phyloP scores from a whole-genome alignment of 495 filamentous ascomycete genomes.

The Usnea hakonensis region DNA sequence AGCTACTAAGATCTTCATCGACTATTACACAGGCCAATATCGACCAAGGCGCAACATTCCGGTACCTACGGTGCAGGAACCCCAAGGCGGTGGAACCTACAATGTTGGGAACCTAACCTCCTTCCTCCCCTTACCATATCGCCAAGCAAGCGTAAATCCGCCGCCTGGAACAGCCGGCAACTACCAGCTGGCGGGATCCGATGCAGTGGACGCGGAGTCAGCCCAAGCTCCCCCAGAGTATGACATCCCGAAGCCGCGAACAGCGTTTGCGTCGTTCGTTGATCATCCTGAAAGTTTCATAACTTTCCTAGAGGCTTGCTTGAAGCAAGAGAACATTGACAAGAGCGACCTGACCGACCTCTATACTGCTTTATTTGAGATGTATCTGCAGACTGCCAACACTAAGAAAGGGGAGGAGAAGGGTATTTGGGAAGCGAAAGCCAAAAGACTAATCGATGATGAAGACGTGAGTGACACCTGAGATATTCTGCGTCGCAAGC shows the following conservation, averaged over 20 bases:
- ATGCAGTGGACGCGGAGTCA: slow-evolving; percentile 29
- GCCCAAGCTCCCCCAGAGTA: slow-evolving; percentile 30
- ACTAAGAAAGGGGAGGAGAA: slow-evolving; percentile 58
- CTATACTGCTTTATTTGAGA: slow-evolving; percentile 93
- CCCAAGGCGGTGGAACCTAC: slow-evolving; percentile 53
- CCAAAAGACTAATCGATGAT: slow-evolving; percentile 71
- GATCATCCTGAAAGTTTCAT: slow-evolving; percentile 89
- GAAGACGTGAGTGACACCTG: slow-evolving; percentile 47
- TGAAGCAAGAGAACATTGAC: slow-evolving; percentile 56
- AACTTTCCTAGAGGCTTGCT: slow-evolving; percentile 78
- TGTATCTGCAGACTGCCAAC: slow-evolving; percentile 86
- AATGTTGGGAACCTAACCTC: slow-evolving; percentile 76
- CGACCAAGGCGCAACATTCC: slow-evolving; percentile 58
- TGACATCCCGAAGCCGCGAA: slow-evolving; percentile 65
- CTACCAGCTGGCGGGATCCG: slow-evolving; percentile 21
- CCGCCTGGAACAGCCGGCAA: slow-evolving; percentile 34
- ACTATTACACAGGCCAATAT: slow-evolving; percentile 86
- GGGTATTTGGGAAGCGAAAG: slow-evolving; percentile 81
- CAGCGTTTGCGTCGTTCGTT: slow-evolving; percentile 93
- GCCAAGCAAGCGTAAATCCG: slow-evolving; percentile 50
- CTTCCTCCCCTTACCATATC: slow-evolving; percentile 78
- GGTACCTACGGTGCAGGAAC: slow-evolving; percentile 38
- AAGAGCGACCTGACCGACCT: slow-evolving; percentile 73
- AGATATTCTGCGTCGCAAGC: background rate
- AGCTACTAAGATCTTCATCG: slow-evolving; percentile 79